Evolutionary conservation across 2,329 filamentous ascomycete species (phyloP), one percentile per base, ranked within the genome.

Genomic region (Fusarium secorum): DNA sequence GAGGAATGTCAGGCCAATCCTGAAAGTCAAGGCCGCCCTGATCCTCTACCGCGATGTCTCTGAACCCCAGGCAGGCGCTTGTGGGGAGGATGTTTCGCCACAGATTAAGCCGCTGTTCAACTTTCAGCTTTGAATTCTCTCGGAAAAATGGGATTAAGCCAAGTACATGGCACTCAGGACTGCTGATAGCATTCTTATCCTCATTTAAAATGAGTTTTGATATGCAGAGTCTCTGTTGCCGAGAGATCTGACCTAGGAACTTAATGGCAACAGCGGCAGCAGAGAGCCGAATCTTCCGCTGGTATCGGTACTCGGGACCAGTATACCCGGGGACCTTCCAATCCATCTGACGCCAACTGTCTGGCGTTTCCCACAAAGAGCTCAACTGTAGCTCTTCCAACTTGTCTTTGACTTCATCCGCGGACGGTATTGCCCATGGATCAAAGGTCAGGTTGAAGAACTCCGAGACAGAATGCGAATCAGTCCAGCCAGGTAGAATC

Each of bases 81-180:
- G 7, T 11, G n/a, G 18, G 11, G 4, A 52, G 11, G 30, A 68
- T 17, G 14, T 30, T 59, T 5, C 30, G 22, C 70, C 64, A 73
- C 3, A 73, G 15, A 8, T 38, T 62, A 8, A 66, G 39, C 10
- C 59, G 60, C 9, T 69, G 59, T 22, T 73, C 54, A 8, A 74
- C 33, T 10, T 8, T 38, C 6, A 74, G 54, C 6, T 5, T 32
- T 17, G 42, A 4, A 18, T 71, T 69, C 14, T 70, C 59, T 6
- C 15, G 32, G 24, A 64, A 73, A 15, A 66, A 74, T 3, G 58
- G 64, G 13, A 71, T 67, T 3, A 74, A 9, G 0, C 67, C 64
- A 4, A 53, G 11, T 0, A 28, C 11, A 11, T 74, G 68, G n/a
- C 22, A 32, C 20, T 55, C 41, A 1, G 52, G 14, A 5, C 5